Evolutionary conservation across 495 filamentous ascomycete species (phyloP).

Genomic region (Aspergillus diversus): DNA sequence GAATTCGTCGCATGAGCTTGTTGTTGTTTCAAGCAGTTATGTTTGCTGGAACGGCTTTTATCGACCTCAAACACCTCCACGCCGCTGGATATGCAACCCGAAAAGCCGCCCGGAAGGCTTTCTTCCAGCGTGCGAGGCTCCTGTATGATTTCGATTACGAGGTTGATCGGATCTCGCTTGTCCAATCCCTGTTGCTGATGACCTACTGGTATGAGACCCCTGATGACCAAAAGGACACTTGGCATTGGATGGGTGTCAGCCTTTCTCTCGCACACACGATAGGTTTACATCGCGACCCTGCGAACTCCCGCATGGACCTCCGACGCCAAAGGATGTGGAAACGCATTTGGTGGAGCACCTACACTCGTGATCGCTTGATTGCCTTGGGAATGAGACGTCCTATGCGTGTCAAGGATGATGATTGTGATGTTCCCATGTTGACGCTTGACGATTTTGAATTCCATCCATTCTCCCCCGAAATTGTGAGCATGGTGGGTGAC

Average conservation of each 20-base stretch:
- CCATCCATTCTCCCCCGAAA: conserved; percentile 62
- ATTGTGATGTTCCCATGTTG: conserved; percentile 89
- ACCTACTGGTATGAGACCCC: conserved; percentile 92
- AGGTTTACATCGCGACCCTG: conserved; percentile 79
- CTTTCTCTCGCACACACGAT: conserved; percentile 83
- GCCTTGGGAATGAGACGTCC: conserved; percentile 89
- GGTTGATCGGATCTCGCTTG: conserved; percentile 76
- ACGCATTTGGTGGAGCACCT: conserved; percentile 93
- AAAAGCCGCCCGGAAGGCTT: conserved; percentile 74
- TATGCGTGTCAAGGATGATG: conserved; percentile 84
- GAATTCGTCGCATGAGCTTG: conserved; percentile 71
- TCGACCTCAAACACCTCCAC: conserved; percentile 69
- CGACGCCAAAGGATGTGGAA: conserved; percentile 80
- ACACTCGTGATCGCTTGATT: conserved; percentile 86
- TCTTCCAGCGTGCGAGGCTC: conserved; percentile 76
- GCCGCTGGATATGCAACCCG: conserved; percentile 70
- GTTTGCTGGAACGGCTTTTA: conserved; percentile 79
- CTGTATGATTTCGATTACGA: conserved; percentile 90
- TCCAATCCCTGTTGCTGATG: conserved; percentile 82
- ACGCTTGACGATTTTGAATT: conserved; percentile 83
- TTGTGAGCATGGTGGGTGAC: conserved; percentile 64
- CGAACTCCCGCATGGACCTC: conserved; percentile 69
- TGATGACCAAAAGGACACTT: conserved; percentile 87
- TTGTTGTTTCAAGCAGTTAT: conserved; percentile 81
- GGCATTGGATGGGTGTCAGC: conserved; percentile 91